phyloP scores from a whole-genome alignment of 2,329 filamentous ascomycete genomes.

The Didymella sp. region DNA sequence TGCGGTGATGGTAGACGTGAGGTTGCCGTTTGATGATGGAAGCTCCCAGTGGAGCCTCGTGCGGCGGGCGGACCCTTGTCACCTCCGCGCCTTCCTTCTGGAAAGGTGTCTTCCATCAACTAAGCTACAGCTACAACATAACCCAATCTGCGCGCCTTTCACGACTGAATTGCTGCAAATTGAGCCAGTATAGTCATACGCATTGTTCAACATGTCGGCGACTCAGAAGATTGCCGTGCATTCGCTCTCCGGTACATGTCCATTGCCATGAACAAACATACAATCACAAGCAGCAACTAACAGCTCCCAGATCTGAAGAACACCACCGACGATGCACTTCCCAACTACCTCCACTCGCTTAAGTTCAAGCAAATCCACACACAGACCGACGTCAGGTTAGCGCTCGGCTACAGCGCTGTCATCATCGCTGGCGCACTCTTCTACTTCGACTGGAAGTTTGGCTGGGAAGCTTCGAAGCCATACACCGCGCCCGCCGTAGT shows the following conservation, averaged over 20 bases:
- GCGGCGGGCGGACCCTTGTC: slow-evolving; percentile 43
- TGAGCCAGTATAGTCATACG: not conserved
- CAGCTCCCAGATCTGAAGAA: slow-evolving; percentile 82
- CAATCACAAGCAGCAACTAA: slow-evolving; percentile 20
- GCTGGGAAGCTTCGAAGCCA: slow-evolving; percentile 84
- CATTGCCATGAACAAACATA: not conserved
- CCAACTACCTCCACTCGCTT: slow-evolving; percentile 90
- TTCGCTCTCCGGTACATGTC: slow-evolving; percentile 66
- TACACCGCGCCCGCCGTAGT: slow-evolving; percentile 82
- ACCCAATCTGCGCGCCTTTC: slow-evolving; percentile 12
- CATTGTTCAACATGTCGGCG: slow-evolving; percentile 40
- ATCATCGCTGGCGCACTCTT: slow-evolving; percentile 82
- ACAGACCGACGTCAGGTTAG: slow-evolving; percentile 81
- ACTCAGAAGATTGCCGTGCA: slow-evolving; percentile 67
- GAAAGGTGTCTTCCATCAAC: slow-evolving; percentile 47
- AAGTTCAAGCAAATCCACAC: slow-evolving; percentile 82
- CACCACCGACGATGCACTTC: slow-evolving; percentile 92
- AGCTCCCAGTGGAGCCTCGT: slow-evolving; percentile 38
- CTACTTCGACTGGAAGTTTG: slow-evolving; percentile 87
- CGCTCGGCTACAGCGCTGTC: slow-evolving; percentile 83
- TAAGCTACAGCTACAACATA: slow-evolving; percentile 22
- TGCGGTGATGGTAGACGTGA: slow-evolving; percentile 26
- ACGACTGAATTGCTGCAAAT: not conserved
- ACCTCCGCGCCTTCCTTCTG: slow-evolving; percentile 38
- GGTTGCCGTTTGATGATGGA: slow-evolving; percentile 29